phyloP scores from a whole-genome alignment of 305 asterid species.

The Fraxinus greggii region DNA sequence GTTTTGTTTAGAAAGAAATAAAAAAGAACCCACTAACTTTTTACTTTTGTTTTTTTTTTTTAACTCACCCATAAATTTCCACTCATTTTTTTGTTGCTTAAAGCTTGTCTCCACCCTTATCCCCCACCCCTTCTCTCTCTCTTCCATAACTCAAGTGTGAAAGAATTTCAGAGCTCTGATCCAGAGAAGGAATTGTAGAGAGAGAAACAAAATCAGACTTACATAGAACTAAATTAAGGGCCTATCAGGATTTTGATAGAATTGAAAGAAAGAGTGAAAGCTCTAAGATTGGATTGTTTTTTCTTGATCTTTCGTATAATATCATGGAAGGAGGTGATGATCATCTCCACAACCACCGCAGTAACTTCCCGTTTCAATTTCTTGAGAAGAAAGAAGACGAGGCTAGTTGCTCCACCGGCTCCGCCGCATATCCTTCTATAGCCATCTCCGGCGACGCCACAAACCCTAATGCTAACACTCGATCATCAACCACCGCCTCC shows the following conservation, averaged over 20 bases:
- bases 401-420: conserved; percentile 23
- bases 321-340: conserved; percentile 55
- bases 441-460: conserved; percentile 42
- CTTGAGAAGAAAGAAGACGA: conserved; percentile 53
- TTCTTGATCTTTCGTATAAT: conserved; percentile 26
- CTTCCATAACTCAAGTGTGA: conserved; percentile 33
- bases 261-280: conserved; percentile 8
- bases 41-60: conserved; percentile 41
- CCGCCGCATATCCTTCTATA: conserved; percentile 44
- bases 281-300: conserved; percentile 15
- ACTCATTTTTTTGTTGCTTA: conserved; percentile 94
- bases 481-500: conserved; percentile 33
- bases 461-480: conserved; percentile 33
- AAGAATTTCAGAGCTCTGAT: conserved; percentile 22
- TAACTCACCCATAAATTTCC: conserved; percentile 78
- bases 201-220: neutral
- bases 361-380: conserved; percentile 48
- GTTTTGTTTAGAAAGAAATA: conserved; percentile 33
- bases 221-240: conserved; percentile 22
- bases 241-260: conserved; percentile 2
- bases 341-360: conserved; percentile 26
- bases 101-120: conserved; percentile 51
- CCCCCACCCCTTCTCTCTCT: conserved; percentile 32
- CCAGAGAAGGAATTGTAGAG: conserved; percentile 23
- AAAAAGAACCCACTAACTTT: conserved; percentile 41